These are phyloP conservation scores for Chalara sp. DNA, from an alignment of 2,329 filamentous ascomycete genomes.

Conservation along the genomic window DNA sequence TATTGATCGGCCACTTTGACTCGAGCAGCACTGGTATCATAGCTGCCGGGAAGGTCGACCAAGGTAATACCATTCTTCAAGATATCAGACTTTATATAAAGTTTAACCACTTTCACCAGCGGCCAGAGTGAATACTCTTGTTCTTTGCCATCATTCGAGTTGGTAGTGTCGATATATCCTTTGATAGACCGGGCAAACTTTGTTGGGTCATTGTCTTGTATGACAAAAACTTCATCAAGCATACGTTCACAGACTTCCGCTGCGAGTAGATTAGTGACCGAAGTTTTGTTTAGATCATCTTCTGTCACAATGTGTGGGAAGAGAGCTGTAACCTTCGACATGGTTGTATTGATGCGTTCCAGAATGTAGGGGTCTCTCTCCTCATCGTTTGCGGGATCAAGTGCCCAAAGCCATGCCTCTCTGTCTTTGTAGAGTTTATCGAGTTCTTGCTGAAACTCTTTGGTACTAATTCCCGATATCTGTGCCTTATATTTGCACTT, in stretches of 20 bases:
- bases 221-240: too few species aligned
- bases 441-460: constrained; percentile 13
- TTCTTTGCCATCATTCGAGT: neutral
- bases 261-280: too few species aligned
- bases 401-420: too few species aligned
- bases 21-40: constrained; percentile 15
- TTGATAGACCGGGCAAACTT: constrained; percentile 7
- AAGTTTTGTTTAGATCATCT: constrained; percentile 26
- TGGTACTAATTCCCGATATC: constrained; percentile 2
- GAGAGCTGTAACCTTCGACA: constrained; percentile 36
- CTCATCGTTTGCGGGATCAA: neutral
- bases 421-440: constrained; percentile 10
- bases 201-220: too few species aligned
- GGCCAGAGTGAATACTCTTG: constrained; percentile 10
- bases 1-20: constrained; percentile 9
- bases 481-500: neutral
- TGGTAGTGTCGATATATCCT: constrained; percentile 6
- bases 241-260: too few species aligned
- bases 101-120: constrained; percentile 10
- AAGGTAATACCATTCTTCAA: constrained; percentile 13
- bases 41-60: constrained; percentile 16
- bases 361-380: constrained; percentile 21
- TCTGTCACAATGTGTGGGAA: constrained; percentile 31
- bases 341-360: constrained; percentile 23
- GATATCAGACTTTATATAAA: constrained; percentile 8